Evolutionary conservation across 225 moss, liverwort and hornwort genomes (phyloP), one percentile per base, ranked within the genome.

Genomic region (Bryum argenteum): DNA sequence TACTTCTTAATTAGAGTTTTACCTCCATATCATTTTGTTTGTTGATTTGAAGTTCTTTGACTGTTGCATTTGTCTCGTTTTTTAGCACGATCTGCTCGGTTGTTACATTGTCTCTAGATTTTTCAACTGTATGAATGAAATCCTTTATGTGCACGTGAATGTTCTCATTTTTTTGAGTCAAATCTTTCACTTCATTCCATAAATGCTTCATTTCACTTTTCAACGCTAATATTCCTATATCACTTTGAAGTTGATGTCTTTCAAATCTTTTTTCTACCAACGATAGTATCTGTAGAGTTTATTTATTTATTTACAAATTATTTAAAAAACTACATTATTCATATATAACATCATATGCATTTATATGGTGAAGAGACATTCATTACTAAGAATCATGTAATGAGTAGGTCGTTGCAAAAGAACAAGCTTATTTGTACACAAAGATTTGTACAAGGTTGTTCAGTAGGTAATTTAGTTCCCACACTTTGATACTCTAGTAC

Each of bases 141-240:
- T 77, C 42, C 0, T 73, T 65, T 75, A 91, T 17, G 23, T 81
- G 75, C 17, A 13, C 77, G 77, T 88, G 88, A 59, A 87, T 76
- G 1, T 88, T 87, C 69, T 89, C 83, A 74, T 89, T 81, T 14
- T 19, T 80, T 28, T 84, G 82, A 1, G 87, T 72, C 26, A 88
- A 72, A 2, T 71, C 88, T 64, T 80, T 89, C 8, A 93, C 55
- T 50, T 91, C 88, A 65, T 88, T 75, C 91, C 88, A 93, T 12
- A 96, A 80, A 21, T 80, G 78, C 53, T 85, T 82, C 54, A 96
- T 88, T 70, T 96, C 93, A 76, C 85, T 87, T 80, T 88, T 87
- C 1, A 96, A 1, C 65, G 89, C 91, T 50, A 84, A 69, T 54
- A 91, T 75, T 44, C 67, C 82, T 42, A 84, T 44, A 40, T 78